Base-by-base conservation (phyloP, 352 stramenopile genomes). In the Thalassiosira exigua region DNA sequence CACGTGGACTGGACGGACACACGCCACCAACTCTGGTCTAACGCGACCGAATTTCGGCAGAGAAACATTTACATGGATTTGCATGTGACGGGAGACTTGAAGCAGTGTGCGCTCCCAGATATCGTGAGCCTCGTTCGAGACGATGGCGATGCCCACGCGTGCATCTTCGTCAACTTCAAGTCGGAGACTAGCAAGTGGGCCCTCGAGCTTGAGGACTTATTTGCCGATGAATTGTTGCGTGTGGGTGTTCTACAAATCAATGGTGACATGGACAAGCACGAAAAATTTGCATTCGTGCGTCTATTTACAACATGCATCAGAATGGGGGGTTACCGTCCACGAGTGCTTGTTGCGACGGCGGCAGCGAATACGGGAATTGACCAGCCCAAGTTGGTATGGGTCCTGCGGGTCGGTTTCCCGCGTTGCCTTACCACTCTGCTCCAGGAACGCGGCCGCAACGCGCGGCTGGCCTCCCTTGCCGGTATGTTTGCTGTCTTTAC, bases 341-440 rank as follows among this genome's bases (percentile, higher is more conserved):
- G 57, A 1, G 22, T 29, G 14, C 32, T 67, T 11, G n/a, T 67
- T 9, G 21, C 33, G 4, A 67, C 32, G 46, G 22, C 32, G 27
- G 57, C 57, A 14, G 57, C 29, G 17, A 67, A 67, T 32, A 52
- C 36, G n/a, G 57, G 57, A 26, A 52, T 67, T 30, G 57, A 67
- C 36, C 17, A 48, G 30, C 32, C 17, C 3, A 29, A 0, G 11
- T 14, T 52, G 50, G 21, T 19, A 32, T 14, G 1, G 21, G 32
- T 67, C 3, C 1, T 67, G 3, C n/a, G 17, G 7, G 36, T 27
- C 11, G 36, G 58, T 3, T 67, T 19, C 3, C 12, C 4, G 0
- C 14, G 12, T n/a, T 11, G 53, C 53, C 24, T 67, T 17, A 5
- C 19, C 0, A 67, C 58, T 21, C 21, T 33, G 19, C 22, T 64